A percentile compares a stretch with the other conserved stretches of the same genome.
phyloP scores from a whole-genome alignment of 805 yeast species.

The Candida peoriensis region DNA sequence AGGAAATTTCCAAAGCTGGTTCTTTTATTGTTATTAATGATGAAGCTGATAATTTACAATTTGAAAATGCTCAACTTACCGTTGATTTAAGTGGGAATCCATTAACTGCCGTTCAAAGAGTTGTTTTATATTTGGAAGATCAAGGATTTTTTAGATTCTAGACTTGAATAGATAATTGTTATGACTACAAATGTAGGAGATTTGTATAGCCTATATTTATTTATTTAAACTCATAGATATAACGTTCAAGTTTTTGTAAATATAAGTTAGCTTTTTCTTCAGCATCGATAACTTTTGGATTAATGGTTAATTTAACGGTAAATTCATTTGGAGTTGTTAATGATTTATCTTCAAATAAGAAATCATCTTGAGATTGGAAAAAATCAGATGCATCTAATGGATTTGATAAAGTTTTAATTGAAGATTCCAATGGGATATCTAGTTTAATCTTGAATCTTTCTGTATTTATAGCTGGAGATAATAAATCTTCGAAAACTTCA shows the following conservation, averaged over 20 bases:
- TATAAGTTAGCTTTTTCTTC: conserved; percentile 37
- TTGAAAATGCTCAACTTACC: conserved; percentile 51
- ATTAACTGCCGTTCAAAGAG: conserved; percentile 67
- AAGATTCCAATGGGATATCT: conserved; percentile 21
- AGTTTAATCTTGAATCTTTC: conserved; percentile 40
- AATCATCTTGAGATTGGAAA: conserved; percentile 18
- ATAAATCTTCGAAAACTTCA: conserved; percentile 53
- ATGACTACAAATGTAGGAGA: background rate
- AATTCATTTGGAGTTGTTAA: conserved; percentile 24
- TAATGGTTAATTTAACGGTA: conserved; percentile 31
- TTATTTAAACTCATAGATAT: conserved; percentile 13
- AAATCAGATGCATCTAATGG: conserved; percentile 20
- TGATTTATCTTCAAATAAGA: conserved; percentile 17
- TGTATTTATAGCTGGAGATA: conserved; percentile 38
- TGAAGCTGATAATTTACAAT: conserved; percentile 28
- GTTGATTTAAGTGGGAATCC: conserved; percentile 53
- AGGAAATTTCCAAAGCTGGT: conserved; percentile 38
- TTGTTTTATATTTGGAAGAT: conserved; percentile 67
- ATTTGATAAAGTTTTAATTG: conserved; percentile 10
- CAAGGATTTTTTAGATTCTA: conserved; percentile 72
- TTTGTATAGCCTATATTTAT: background rate
- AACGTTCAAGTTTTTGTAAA: conserved; percentile 17
- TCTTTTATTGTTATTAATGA: conserved; percentile 44
- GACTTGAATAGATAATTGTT: background rate
- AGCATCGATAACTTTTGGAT: conserved; percentile 36